phyloP scores from a whole-genome alignment of 495 filamentous ascomycete genomes.

The Apodospora peruviana region DNA sequence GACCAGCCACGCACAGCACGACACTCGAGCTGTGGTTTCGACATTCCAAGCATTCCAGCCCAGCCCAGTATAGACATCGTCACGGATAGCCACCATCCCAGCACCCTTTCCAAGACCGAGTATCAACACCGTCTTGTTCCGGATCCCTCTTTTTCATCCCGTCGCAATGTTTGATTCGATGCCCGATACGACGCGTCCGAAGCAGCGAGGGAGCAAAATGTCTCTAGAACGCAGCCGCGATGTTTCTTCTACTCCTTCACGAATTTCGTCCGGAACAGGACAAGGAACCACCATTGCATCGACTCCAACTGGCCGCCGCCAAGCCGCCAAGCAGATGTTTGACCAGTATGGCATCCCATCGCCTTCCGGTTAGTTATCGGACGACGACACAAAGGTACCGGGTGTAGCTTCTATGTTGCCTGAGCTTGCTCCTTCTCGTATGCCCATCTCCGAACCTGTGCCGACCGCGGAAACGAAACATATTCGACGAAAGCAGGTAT shows the following conservation, averaged over 20 bases:
- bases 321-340: constrained; percentile 28
- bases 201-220: neutral
- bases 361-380: constrained; percentile 37
- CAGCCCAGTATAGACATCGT: neutral
- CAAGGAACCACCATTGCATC: neutral
- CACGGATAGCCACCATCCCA: neutral
- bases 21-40: constrained; percentile 12
- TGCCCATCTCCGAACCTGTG: too few relatives aligned
- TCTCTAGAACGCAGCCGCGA: too few relatives aligned
- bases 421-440: constrained; percentile 35
- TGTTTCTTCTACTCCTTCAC: too few relatives aligned
- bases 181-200: neutral
- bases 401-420: neutral
- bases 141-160: neutral
- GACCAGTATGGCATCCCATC: constrained; percentile 27
- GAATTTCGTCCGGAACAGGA: constrained; percentile 2
- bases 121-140: neutral
- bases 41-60: neutral
- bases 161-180: too few relatives aligned
- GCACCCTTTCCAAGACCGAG: neutral
- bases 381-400: constrained; percentile 17
- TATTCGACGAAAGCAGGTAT: too few relatives aligned
- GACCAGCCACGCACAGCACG: constrained; percentile 16
- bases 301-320: constrained; percentile 10
- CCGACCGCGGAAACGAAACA: too few relatives aligned